A percentile compares a stretch with the other conserved stretches of the same genome.
phyloP scores from a whole-genome alignment of 768 basidiomycete species.

The Suillus cothurnatus region DNA sequence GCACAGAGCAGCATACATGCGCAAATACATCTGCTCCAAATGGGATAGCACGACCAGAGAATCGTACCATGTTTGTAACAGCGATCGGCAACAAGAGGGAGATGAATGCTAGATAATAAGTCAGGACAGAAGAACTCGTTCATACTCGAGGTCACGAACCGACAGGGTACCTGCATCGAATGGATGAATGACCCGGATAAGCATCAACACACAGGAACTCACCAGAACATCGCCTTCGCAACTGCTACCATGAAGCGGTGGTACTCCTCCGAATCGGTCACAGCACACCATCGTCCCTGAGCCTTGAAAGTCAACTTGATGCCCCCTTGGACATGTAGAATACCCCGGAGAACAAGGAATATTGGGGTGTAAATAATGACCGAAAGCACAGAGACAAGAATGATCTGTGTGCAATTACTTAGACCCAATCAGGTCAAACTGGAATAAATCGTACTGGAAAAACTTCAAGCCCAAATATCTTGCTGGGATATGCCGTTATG shows the following conservation, averaged over 20 bases:
- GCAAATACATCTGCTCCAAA: slow-evolving; percentile 51
- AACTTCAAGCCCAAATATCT: slow-evolving; percentile 56
- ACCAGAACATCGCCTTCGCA: slow-evolving; percentile 74
- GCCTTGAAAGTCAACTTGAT: slow-evolving; percentile 52
- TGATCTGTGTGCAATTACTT: slow-evolving; percentile 43
- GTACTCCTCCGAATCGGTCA: slow-evolving; percentile 47
- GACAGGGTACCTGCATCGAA: slow-evolving; percentile 53
- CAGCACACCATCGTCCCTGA: slow-evolving; percentile 44
- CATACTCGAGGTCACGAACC: slow-evolving; percentile 41
- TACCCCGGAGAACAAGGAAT: slow-evolving; percentile 64
- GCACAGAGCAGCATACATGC: slow-evolving; percentile 49
- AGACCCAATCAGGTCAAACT: background rate
- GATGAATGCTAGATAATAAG: slow-evolving; percentile 52
- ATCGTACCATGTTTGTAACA: slow-evolving; percentile 47
- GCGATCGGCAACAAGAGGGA: slow-evolving; percentile 61
- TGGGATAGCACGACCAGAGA: slow-evolving; percentile 52
- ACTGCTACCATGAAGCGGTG: slow-evolving; percentile 63
- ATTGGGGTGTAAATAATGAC: slow-evolving; percentile 59
- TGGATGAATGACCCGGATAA: slow-evolving; percentile 11
- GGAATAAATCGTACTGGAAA: slow-evolving; percentile 52
- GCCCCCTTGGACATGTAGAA: slow-evolving; percentile 51
- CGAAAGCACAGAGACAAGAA: slow-evolving; percentile 57
- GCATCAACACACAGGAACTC: slow-evolving; percentile 21
- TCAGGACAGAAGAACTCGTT: background rate
- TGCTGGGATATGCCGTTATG: slow-evolving; percentile 39